Base-by-base conservation (phyloP, 2,329 filamentous ascomycete genomes). In the Xylaria sp. region DNA sequence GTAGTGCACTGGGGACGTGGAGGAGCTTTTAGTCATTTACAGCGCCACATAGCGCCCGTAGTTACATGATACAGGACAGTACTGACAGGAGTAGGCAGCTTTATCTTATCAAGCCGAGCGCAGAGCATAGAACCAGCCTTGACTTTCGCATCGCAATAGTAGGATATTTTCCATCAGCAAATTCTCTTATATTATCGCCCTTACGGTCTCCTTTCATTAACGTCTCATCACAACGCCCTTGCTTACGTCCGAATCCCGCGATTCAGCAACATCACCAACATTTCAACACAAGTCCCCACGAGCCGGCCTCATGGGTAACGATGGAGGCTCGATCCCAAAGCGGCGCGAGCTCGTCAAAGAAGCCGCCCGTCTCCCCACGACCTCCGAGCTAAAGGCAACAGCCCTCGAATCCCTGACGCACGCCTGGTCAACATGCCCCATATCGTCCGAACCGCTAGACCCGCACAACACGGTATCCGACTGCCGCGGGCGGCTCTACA, bases 321-420 rank as follows among this genome's bases (percentile, higher is more conserved):
- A 99, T 80, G 96, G 96, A 75, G 96, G 96, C 79, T 95, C 93
- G 74, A 99, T 99, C 74, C 96, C 96, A 5, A 98, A 92, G 71
- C 93, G 97, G 37, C 92, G 94, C 77, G 97, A 99, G 81, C 92
- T 99, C 54, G 96, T 99, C 80, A 97, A 97, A 82, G 92, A 95
- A 81, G 93, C 94, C 32, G 93, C 94, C 50, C 92, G 93, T 75
- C 87, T 90, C 60, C 92, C 92, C 25, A 97, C 92, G 40, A 87
- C 93, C 32, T 91, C 93, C 55, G 92, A 98, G 83, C 84, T 97
- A 66, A 98, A 98, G 83, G 94, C 96, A 72, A 91, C 92, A 9
- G 91, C 91, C 73, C 90, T 92, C 78, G 95, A 98, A 80, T 92
- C 93, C 50, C 91, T 96, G 77, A 88, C 90, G 68, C 94, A 98